These are phyloP conservation scores for Coemansia sp. DNA, from an alignment of 192 early-diverging fungal species.

Conservation along the genomic window DNA sequence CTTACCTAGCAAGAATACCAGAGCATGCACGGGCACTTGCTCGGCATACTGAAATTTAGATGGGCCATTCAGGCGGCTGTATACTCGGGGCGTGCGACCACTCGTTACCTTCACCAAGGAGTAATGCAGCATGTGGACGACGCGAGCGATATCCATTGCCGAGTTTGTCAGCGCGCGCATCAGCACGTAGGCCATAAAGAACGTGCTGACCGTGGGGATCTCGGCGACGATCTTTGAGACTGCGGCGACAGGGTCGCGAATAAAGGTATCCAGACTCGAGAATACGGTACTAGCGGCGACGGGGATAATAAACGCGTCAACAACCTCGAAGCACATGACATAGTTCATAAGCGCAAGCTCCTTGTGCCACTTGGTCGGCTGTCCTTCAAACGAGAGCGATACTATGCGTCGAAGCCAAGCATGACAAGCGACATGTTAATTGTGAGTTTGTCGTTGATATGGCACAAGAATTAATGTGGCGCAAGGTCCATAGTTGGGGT, in stretches of 20 bases:
- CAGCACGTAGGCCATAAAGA: conserved; percentile 22
- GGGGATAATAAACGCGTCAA: conserved; percentile 16
- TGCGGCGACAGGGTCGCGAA: conserved; percentile 3
- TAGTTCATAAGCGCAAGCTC: conserved; percentile 16
- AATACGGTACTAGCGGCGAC: conserved; percentile 6
- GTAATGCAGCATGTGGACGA: conserved; percentile 3
- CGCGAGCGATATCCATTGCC: conserved; percentile 6
- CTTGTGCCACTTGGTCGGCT: conserved; percentile 9
- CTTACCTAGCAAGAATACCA: conserved; percentile 13
- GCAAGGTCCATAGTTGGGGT: not conserved
- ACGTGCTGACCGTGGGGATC: conserved; percentile 14
- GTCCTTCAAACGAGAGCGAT: conserved; percentile 4
- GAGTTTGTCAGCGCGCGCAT: conserved; percentile 11
- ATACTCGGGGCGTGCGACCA: conserved; percentile 7
- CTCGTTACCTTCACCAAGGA: not conserved
- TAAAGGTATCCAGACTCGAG: conserved; percentile 8
- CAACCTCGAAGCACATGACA: conserved; percentile 5
- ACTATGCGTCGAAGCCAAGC: not conserved
- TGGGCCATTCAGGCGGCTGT: not conserved
- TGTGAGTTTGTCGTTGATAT: not conserved
- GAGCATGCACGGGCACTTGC: conserved; percentile 3
- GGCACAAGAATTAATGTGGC: not conserved
- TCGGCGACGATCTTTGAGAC: not conserved
- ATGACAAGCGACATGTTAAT: not conserved
- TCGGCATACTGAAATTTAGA: conserved; percentile 11